phyloP scores from a whole-genome alignment of 2,329 filamentous ascomycete species.

The Shiraia sp. region DNA sequence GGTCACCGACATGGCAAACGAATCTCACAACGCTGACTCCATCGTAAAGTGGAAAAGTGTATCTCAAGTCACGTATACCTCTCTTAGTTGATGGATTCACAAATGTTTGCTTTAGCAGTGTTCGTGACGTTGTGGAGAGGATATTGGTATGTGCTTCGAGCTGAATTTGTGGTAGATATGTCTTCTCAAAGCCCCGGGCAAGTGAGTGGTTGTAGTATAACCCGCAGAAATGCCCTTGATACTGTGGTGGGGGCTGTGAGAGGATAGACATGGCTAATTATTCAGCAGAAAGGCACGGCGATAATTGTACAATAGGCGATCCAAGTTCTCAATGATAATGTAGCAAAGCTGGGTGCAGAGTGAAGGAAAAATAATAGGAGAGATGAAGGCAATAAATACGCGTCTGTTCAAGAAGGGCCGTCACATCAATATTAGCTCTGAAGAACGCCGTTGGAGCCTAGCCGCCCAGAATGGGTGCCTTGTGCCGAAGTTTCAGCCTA shows the following conservation, averaged over 20 bases:
- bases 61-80: constrained; percentile 60
- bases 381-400: no score
- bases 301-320: no score
- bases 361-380: no score
- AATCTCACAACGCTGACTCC: constrained; percentile 72
- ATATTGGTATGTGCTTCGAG: constrained; percentile 65
- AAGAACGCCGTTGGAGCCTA: background rate
- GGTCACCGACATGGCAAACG: constrained; percentile 63
- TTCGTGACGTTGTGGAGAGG: constrained; percentile 57
- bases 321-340: no score
- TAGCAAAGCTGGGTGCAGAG: background rate
- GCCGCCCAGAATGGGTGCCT: constrained; percentile 11
- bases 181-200: constrained; percentile 11
- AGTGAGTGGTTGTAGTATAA: constrained; percentile 30
- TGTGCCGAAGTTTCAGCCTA: constrained; percentile 8
- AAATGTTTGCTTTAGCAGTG: constrained; percentile 63
- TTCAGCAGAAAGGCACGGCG: no score
- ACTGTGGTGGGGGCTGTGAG: background rate
- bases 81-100: constrained; percentile 56
- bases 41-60: constrained; percentile 73
- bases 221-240: constrained; percentile 25
- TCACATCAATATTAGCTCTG: no score
- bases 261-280: constrained; percentile 1
- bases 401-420: no score
- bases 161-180: constrained; percentile 61